A percentile compares a stretch with the other conserved stretches of the same genome.
phyloP scores from a whole-genome alignment of 305 asterid genomes.

The Rubia peregrina region DNA sequence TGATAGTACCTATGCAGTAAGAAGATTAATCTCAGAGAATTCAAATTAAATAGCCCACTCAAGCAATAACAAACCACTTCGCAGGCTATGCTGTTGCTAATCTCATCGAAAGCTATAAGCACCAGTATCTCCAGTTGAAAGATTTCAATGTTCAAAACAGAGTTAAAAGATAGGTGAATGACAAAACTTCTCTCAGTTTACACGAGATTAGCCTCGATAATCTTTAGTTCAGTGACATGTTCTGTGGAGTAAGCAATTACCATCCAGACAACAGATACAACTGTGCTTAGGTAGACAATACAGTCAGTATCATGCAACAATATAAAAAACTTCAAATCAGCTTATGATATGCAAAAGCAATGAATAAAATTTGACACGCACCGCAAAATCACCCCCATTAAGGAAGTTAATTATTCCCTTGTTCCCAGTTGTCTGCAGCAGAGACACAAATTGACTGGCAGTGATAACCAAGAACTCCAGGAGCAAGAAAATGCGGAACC shows the following conservation, averaged over 20 bases:
- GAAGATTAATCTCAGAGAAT: conserved; percentile 7
- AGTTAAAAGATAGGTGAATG: no score
- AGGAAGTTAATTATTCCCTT: conserved; percentile 53
- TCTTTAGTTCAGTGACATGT: no score
- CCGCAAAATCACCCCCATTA: conserved; percentile 74
- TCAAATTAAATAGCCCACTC: neutral
- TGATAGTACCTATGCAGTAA: conserved; percentile 43
- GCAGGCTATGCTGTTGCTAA: neutral
- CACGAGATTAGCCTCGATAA: no score
- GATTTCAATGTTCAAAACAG: no score
- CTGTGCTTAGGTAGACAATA: neutral
- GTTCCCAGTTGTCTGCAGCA: conserved; percentile 61
- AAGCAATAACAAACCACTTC: neutral
- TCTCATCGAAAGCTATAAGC: neutral
- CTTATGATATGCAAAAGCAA: neutral
- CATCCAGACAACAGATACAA: no score
- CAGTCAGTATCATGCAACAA: neutral
- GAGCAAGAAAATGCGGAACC: conserved; percentile 64
- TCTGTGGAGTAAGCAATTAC: no score
- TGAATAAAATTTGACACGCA: conserved; percentile 23
- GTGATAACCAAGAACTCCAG: conserved; percentile 56
- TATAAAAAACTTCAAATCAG: neutral
- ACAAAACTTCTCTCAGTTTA: no score
- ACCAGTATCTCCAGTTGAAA: neutral
- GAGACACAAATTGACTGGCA: conserved; percentile 55